These are phyloP conservation scores for Cryomyces antarcticus DNA, from an alignment of 495 filamentous ascomycete genomes.

Conservation along the genomic window DNA sequence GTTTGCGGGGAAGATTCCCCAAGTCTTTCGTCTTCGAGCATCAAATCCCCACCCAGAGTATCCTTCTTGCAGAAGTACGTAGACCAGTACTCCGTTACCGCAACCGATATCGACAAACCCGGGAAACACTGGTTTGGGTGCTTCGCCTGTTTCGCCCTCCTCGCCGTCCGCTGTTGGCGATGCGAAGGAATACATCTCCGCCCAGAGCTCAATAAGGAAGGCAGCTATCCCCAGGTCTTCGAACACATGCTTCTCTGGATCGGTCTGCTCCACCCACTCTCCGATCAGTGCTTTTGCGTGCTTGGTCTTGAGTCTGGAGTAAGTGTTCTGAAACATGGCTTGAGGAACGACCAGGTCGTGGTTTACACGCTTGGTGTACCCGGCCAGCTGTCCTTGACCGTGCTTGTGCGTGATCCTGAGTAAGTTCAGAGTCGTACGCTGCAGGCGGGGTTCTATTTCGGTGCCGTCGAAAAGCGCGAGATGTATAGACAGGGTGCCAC, in stretches of 20 bases:
- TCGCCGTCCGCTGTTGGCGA: slow-evolving; percentile 8
- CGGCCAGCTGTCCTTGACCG: slow-evolving; percentile 36
- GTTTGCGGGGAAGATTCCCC: slow-evolving; percentile 44
- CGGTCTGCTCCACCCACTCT: slow-evolving; percentile 66
- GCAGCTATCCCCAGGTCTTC: slow-evolving; percentile 86
- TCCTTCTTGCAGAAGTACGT: slow-evolving; percentile 64
- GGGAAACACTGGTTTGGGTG: slow-evolving; percentile 30
- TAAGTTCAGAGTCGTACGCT: slow-evolving; percentile 50
- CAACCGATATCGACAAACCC: slow-evolving; percentile 94
- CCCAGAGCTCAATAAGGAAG: slow-evolving; percentile 86
- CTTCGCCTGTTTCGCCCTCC: slow-evolving; percentile 4
- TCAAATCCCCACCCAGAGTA: slow-evolving; percentile 83
- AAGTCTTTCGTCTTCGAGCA: slow-evolving; percentile 62
- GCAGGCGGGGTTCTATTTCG: slow-evolving; percentile 28
- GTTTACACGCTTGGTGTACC: slow-evolving; percentile 54
- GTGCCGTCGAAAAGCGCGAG: slow-evolving; percentile 37
- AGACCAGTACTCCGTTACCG: slow-evolving; percentile 83
- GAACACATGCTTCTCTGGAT: slow-evolving; percentile 81
- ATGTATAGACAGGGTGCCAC: slow-evolving; percentile 41
- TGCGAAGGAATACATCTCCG: slow-evolving; percentile 46
- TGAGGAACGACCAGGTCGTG: slow-evolving; percentile 61
- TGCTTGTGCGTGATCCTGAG: slow-evolving; percentile 58
- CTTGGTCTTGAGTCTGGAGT: slow-evolving; percentile 53
- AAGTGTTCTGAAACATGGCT: slow-evolving; percentile 56
- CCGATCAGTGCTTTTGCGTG: slow-evolving; percentile 48